A percentile compares a stretch with the other conserved stretches of the same genome.
These are phyloP conservation scores for Colletotrichum destructivum DNA, from an alignment of 2,329 filamentous ascomycete genomes.

Conservation along the genomic window DNA sequence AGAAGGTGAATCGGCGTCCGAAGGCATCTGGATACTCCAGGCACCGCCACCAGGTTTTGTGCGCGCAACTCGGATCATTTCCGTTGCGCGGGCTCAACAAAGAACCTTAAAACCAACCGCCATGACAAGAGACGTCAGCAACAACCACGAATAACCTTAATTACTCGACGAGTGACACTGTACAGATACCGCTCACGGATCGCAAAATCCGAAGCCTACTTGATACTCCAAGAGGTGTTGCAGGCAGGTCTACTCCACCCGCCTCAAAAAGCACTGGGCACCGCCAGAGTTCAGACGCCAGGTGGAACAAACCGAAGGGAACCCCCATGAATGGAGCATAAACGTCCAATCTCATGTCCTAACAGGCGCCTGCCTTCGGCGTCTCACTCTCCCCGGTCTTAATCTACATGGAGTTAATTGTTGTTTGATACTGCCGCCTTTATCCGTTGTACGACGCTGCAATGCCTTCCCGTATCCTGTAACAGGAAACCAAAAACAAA, in stretches of 20 bases:
- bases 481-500: conserved; percentile 23
- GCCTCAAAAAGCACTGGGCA: conserved; percentile 20
- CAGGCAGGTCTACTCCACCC: not conserved
- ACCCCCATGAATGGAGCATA: conserved; percentile 25
- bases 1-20: conserved; percentile 2
- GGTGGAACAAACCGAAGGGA: conserved; percentile 17
- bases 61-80: not conserved
- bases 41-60: not conserved
- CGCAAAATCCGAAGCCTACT: not conserved
- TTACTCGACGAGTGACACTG: not conserved
- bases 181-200: not conserved
- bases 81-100: conserved; percentile 10
- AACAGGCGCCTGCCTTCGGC: not conserved
- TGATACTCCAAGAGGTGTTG: not conserved
- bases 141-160: conserved; percentile 19
- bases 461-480: conserved; percentile 13
- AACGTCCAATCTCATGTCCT: conserved; percentile 19
- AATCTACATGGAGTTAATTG: conserved; percentile 23
- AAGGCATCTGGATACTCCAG: not conserved
- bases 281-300: conserved; percentile 28
- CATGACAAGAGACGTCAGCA: conserved; percentile 7
- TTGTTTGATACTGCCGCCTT: conserved; percentile 14
- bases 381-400: conserved; percentile 7
- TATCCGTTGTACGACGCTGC: not conserved
- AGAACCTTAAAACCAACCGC: conserved; percentile 11